Base-by-base conservation (phyloP, 2,329 filamentous ascomycete genomes). In the Diaporthe australafricana region DNA sequence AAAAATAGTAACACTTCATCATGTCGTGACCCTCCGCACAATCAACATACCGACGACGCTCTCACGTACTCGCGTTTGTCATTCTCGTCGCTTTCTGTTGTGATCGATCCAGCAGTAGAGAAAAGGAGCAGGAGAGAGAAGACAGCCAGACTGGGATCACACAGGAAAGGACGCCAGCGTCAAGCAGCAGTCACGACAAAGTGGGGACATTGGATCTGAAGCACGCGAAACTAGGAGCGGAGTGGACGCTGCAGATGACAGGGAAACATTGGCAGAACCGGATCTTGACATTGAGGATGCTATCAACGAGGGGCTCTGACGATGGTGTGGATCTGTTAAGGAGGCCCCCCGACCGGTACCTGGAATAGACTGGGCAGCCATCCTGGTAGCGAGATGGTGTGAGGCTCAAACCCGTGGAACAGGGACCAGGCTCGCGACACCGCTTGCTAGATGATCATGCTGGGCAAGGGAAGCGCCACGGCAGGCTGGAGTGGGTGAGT, bases 1-100 rank as follows among this genome's bases (percentile, higher is more conserved):
- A 79, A 75, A 74, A 75, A 77, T 76, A 76, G 78, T 76, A 77
- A 77, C 73, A 79, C 80, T 53, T 74, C 73, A 74, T 74, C 40
- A 52, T 74, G 57, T 70, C 72, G 60, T 72, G 65, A 32, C 53
- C 52, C 56, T 71, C 38, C 50, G 38, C n/a, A 20, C 48, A 60
- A 14, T 63, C 75, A 71, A 76, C 75, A 76, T 75, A 74, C 78
- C 77, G 77, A 72, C 77, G 75, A 77, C 68, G 48, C 42, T 65
- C 56, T 68, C 65, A 71, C 45, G 40, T 32, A 32, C 27, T 62
- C 71, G 25, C 17, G 32, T 50, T 48, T 66, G 52, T 52, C 72
- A 57, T 52, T 25, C 25, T 47, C 27, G 30, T 68, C 40, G n/a
- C 27, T 47, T 63, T n/a, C 38, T 14, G 57, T 60, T 22, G n/a